Base-by-base conservation (phyloP, 2,329 filamentous ascomycete species). In the Trichothecium roseum region DNA sequence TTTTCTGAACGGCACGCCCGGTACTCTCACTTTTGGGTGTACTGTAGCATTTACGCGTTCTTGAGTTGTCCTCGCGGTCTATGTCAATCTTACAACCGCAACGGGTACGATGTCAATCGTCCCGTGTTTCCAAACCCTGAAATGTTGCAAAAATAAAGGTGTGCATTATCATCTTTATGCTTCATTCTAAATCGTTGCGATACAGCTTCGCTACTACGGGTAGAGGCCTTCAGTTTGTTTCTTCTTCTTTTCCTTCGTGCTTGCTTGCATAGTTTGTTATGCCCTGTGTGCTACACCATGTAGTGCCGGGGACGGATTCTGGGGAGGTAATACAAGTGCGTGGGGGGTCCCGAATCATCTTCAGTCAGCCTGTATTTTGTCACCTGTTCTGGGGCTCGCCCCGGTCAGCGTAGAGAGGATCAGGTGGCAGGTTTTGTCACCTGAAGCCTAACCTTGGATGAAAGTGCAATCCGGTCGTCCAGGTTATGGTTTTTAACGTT, bases 1-100 rank as follows among this genome's bases (percentile, higher is more conserved):
- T 37, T 39, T 45, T 52, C 54, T 59, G 56, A 56, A 61, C 53
- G 57, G 57, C 58, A 59, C 48, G 54, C 47, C 57, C 53, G 57
- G 56, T 60, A 48, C 51, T 52, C 44, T 48, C 20, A 10, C 20
- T 6, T 24, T 6, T 24, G 20, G 20, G 20, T 24, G 20, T 24
- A 24, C 20, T 24, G 20, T 24, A 24, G 20, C 20, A 24, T 24
- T 24, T 10, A 24, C 20, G 10, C 20, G 20, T 24, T 24, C 20
- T 24, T 24, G 10, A 24, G 20, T 24, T 10, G 20, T 24, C 20
- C 20, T 24, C 20, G 20, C 20, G 20, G 20, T 24, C 10, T 10
- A 24, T 24, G 20, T 10, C 20, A 24, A 24, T 10, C n/a, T n/a
- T 24, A 24, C 20, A 24, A 24, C 20, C 20, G 20, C 20, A 24